phyloP scores from a whole-genome alignment of 306 rosid genomes.

The Astragalus membranaceus region DNA sequence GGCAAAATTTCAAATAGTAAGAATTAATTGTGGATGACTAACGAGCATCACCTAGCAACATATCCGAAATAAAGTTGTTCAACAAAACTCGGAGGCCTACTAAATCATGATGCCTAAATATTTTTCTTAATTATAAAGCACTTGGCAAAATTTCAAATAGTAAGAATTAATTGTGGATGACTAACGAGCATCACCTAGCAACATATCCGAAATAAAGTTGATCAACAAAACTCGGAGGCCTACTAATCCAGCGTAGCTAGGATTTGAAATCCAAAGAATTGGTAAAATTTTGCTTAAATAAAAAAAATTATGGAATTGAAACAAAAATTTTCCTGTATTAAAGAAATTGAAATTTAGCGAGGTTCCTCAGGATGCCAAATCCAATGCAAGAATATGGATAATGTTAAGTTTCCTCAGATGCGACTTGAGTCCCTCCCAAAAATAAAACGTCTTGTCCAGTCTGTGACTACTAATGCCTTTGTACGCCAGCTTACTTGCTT shows the following conservation, averaged over 20 bases:
- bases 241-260: not conserved
- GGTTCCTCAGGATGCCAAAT: not conserved
- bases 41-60: not conserved
- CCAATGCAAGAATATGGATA: not conserved
- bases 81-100: constrained; percentile 15
- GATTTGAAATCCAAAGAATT: constrained; percentile 14
- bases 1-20: not conserved
- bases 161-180: not conserved
- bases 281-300: not conserved
- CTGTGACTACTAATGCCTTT: constrained; percentile 73
- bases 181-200: not conserved
- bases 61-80: not conserved
- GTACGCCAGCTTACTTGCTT: constrained; percentile 99
- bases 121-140: not conserved
- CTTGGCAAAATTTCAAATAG: not conserved
- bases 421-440: constrained; percentile 90
- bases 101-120: not conserved
- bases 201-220: not conserved
- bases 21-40: not conserved
- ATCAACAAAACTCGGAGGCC: constrained; percentile 15
- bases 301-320: not conserved
- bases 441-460: constrained; percentile 75
- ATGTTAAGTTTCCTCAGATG: constrained; percentile 22
- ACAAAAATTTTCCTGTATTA: not conserved
- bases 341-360: not conserved